phyloP scores from a whole-genome alignment of 495 filamentous ascomycete genomes.

The Neurospora sp. region DNA sequence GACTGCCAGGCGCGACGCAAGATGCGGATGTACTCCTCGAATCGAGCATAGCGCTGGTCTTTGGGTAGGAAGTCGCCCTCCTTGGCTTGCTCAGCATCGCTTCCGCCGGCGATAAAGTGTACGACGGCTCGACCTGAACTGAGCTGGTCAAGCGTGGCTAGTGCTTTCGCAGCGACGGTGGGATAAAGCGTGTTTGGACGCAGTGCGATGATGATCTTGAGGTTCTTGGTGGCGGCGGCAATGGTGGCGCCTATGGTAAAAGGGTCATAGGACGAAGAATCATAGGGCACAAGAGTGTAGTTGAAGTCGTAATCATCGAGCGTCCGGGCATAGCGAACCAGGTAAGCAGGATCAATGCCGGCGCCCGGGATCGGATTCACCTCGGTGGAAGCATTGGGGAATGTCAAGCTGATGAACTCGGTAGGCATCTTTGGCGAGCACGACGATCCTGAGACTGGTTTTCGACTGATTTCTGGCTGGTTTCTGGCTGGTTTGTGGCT shows the following conservation, averaged over 20 bases:
- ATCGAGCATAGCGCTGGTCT: slow-evolving; percentile 38
- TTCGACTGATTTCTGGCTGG: background rate
- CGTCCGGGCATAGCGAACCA: slow-evolving; percentile 37
- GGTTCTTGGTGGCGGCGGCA: slow-evolving; percentile 37
- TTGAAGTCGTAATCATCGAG: slow-evolving; percentile 45
- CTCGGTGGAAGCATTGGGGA: slow-evolving; percentile 41
- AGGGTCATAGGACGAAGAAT: slow-evolving; percentile 40
- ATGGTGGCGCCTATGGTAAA: slow-evolving; percentile 44
- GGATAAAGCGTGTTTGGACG: slow-evolving; percentile 46
- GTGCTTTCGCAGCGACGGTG: slow-evolving; percentile 45
- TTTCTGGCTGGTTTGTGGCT: background rate
- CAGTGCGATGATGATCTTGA: slow-evolving; percentile 48
- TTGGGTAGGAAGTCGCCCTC: slow-evolving; percentile 47
- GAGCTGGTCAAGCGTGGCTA: slow-evolving; percentile 45
- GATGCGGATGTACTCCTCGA: slow-evolving; percentile 46
- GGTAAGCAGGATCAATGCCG: slow-evolving; percentile 35
- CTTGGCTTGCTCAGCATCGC: slow-evolving; percentile 40
- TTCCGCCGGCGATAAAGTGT: slow-evolving; percentile 46
- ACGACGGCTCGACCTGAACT: slow-evolving; percentile 41
- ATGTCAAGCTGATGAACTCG: slow-evolving; percentile 45
- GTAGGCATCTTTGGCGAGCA: slow-evolving; percentile 29
- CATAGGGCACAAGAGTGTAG: slow-evolving; percentile 45
- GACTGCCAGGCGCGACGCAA: slow-evolving; percentile 42
- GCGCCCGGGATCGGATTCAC: slow-evolving; percentile 37
- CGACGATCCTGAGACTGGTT: background rate